Evolutionary conservation across 176 grass and related monocot genomes (phyloP).

Genomic region (Triticum turgidum): DNA sequence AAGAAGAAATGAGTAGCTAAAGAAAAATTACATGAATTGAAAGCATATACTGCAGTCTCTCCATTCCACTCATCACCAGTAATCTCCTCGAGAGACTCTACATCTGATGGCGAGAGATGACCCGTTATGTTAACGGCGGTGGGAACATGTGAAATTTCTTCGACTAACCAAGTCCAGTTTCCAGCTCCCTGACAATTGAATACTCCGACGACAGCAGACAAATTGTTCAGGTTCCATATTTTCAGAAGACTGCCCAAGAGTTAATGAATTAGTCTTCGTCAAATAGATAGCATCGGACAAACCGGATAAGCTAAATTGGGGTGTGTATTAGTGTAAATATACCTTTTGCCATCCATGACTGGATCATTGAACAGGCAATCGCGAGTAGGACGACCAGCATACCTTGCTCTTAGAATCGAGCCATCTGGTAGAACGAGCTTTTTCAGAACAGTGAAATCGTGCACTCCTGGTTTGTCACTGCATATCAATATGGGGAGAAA

Average conservation of each 20-base stretch:
- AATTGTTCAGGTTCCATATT: constrained; percentile 65
- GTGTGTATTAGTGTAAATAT: background rate
- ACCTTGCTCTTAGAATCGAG: constrained; percentile 44
- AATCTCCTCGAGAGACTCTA: constrained; percentile 48
- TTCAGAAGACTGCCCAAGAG: constrained; percentile 44
- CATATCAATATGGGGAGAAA: background rate
- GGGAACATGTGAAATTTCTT: constrained; percentile 25
- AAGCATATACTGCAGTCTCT: constrained; percentile 50
- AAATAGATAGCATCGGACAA: background rate
- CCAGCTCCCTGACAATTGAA: constrained; percentile 66
- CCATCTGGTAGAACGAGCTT: constrained; percentile 59
- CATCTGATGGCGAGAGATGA: constrained; percentile 38
- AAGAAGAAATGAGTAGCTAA: background rate
- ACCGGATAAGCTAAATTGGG: background rate
- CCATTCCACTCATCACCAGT: constrained; percentile 40
- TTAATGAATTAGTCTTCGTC: background rate
- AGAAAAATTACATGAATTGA: constrained; percentile 45
- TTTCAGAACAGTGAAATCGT: constrained; percentile 50
- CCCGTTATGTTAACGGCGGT: constrained; percentile 20
- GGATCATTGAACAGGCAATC: constrained; percentile 57
- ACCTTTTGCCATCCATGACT: constrained; percentile 53
- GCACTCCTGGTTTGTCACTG: constrained; percentile 54
- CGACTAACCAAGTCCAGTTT: constrained; percentile 49
- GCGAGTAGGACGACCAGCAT: constrained; percentile 39
- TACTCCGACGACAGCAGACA: constrained; percentile 45